A percentile compares a stretch with the other conserved stretches of the same genome.
These are phyloP conservation scores for Exophiala spinifera DNA, from an alignment of 2,329 filamentous ascomycete species.

Conservation along the genomic window DNA sequence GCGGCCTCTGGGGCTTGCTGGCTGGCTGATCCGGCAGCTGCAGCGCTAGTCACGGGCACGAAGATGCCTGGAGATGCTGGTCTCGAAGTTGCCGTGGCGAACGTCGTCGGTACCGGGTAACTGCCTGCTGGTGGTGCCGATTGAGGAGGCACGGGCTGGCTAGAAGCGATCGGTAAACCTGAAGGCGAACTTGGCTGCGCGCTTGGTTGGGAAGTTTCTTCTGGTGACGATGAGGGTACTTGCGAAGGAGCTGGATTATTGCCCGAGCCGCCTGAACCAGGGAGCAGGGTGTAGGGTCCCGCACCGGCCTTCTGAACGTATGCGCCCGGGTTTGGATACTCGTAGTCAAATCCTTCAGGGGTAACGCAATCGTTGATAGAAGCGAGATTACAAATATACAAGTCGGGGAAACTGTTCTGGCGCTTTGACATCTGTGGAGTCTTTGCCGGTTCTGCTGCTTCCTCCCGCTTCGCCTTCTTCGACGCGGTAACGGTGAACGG, in stretches of 20 bases:
- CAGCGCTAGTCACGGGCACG: too few relatives aligned
- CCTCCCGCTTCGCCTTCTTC: conserved; percentile 29
- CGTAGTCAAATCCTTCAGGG: conserved; percentile 53
- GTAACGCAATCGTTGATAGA: conserved; percentile 54
- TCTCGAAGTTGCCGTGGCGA: background rate
- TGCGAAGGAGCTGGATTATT: conserved; percentile 20
- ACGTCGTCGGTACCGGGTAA: background rate
- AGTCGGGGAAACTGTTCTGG: conserved; percentile 60
- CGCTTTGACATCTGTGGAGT: conserved; percentile 27
- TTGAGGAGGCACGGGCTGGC: background rate
- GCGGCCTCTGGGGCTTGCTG: conserved; percentile 20
- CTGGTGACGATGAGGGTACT: conserved; percentile 5
- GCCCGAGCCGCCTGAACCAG: conserved; percentile 27
- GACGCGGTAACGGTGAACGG: conserved; percentile 62
- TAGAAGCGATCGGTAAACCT: conserved; percentile 7
- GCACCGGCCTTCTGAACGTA: conserved; percentile 44
- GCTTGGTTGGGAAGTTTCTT: background rate
- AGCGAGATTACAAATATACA: conserved; percentile 71
- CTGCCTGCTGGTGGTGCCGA: conserved; percentile 6
- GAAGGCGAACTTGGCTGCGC: conserved; percentile 3
- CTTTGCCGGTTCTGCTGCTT: too few relatives aligned
- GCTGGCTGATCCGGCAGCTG: background rate
- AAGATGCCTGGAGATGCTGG: background rate
- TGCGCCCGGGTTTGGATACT: conserved; percentile 66
- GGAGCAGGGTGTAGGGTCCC: conserved; percentile 24